Base-by-base conservation (phyloP, 163 green algal species). In the Chloromonas sp. region DNA sequence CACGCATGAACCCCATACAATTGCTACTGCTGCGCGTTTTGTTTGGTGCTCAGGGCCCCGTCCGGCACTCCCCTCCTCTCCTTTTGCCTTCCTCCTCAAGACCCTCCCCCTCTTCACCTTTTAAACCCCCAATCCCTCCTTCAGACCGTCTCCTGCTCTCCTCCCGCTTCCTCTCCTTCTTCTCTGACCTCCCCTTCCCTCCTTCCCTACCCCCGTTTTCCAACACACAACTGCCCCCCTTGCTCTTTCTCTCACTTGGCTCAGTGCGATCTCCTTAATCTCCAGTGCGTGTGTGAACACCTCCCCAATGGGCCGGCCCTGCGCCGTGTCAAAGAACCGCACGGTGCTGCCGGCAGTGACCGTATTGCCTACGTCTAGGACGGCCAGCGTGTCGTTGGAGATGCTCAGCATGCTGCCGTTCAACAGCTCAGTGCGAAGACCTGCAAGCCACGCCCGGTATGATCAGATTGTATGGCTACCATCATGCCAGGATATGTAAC, bases 241-340 rank as follows among this genome's bases (percentile, higher is more conserved):
- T 3, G 13, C 76, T 58, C 14, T 36, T 36, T 36, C 14, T n/a
- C 78, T 77, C 83, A 92, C 80, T 85, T 95, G 92, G 83, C 85
- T 94, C 0, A 96, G 82, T 8, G 88, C 85, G 1, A 96, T 86
- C 78, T 90, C 84, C 58, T 88, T 88, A 5, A 96, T 88, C 77
- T 95, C 92, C 77, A 91, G 66, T 58, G 62, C 84, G 87, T 96
- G 92, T 1, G 71, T 84, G 58, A 93, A 78, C 0, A 81, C 84
- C 57, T 93, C 88, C n/a, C 91, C 92, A 57, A 89, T 80, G 8
- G 87, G 85, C 62, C 89, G 76, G 70, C 91, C 92, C 83, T 91
- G 92, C 60, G 90, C 87, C 14, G 93, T 91, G 81, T 96, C 93
- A 86, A 95, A 95, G 85, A 94, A 92, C 76, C 92, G 87, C 58